Evolutionary conservation across 345 rosid genomes (phyloP), one percentile per base, ranked within the genome.

Genomic region (Turritis glabra): DNA sequence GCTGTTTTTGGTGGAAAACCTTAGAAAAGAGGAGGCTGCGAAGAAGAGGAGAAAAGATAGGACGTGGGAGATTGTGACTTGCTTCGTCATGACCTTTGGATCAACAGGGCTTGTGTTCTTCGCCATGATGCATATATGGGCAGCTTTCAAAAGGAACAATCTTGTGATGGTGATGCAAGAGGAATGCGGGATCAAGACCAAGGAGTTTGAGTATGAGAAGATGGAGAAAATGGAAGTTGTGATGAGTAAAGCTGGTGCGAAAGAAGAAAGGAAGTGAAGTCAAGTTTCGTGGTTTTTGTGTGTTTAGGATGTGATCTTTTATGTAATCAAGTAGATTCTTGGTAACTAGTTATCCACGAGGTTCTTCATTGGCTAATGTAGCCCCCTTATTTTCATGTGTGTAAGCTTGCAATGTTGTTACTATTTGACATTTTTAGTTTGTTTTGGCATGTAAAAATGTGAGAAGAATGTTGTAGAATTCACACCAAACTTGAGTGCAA

Each of bases 61-160:
- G 75, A 27, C 85, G 25, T 55, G 81, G 79, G 85, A 75, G 74
- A 83, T 83, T 40, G 74, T 89, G 11, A 86, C 85, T 43, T 85
- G 92, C 7, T 78, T 89, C 65, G 64, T 89, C 22, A 81, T 85
- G 69, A 96, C 93, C 8, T 64, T 83, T 67, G 91, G 82, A 5
- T 85, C 88, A 38, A 90, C 93, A 8, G 95, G 89, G 32, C 60
- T 94, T 72, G 91, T 91, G 17, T 87, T 89, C 19, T 85, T 85
- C 17, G 73, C 79, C 5, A 64, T 85, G 80, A 73, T 88, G 82
- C 86, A 88, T 77, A 47, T 91, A 59, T 89, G 95, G 88, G 76
- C 72, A 80, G 93, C 78, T 81, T 87, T 51, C 88, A 91, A 8
- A 76, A 77, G 56, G 74, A 87, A 81, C 86, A 90, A 2, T 88